These are phyloP conservation scores for Hypoxylon sp. DNA, from an alignment of 2,329 filamentous ascomycete genomes.

Conservation along the genomic window DNA sequence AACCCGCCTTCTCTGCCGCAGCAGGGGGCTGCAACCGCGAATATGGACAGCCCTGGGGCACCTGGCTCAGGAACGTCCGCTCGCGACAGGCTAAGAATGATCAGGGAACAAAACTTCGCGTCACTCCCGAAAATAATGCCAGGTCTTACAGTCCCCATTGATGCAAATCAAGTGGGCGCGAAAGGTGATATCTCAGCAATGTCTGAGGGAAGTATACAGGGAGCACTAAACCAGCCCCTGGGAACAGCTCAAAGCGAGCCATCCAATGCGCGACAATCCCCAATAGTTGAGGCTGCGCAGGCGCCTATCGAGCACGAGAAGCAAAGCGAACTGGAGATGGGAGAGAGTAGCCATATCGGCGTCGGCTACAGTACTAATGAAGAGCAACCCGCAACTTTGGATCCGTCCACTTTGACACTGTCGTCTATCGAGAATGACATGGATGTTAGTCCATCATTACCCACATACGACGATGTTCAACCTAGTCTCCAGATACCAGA, in stretches of 20 bases:
- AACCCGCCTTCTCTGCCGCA: conserved; percentile 7
- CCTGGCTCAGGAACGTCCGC: conserved; percentile 40
- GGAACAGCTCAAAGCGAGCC: conserved; percentile 26
- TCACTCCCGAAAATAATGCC: conserved; percentile 12
- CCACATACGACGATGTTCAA: conserved; percentile 47
- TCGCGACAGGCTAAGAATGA: conserved; percentile 48
- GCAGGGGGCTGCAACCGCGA: conserved; percentile 21
- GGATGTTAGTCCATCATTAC: conserved; percentile 49
- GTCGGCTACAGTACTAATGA: conserved; percentile 40
- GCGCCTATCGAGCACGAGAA: conserved; percentile 15
- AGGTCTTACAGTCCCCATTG: neutral
- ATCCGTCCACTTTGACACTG: conserved; percentile 52
- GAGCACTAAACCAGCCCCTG: conserved; percentile 30
- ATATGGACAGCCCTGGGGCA: conserved; percentile 46
- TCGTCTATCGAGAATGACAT: conserved; percentile 54
- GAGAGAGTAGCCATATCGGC: conserved; percentile 27
- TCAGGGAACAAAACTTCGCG: conserved; percentile 46
- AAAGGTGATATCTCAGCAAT: conserved; percentile 10
- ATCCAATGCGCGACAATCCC: conserved; percentile 26
- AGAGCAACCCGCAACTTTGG: conserved; percentile 51
- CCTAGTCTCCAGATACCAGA: conserved; percentile 35
- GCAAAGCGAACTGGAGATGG: conserved; percentile 23
- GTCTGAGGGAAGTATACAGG: conserved; percentile 21
- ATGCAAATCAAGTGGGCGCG: conserved; percentile 3
- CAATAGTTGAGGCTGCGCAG: conserved; percentile 28